A percentile compares a stretch with the other conserved stretches of the same genome.
phyloP scores from a whole-genome alignment of 345 rosid species.

The Salix viminalis region DNA sequence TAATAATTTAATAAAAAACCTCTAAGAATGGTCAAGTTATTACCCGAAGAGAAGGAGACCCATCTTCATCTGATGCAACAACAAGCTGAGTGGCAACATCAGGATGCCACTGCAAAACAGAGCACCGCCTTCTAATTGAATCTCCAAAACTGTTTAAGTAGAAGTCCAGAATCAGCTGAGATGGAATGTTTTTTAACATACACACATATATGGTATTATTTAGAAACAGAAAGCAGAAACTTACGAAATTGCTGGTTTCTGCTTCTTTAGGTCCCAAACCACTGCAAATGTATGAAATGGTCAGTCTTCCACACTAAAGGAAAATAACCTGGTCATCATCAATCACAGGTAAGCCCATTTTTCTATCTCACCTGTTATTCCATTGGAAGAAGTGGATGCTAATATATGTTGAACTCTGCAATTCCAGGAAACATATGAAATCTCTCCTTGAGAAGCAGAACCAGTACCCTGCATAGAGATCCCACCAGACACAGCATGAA shows the following conservation, averaged over 20 bases:
- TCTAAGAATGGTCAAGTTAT: conserved; percentile 2
- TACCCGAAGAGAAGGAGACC: conserved; percentile 80
- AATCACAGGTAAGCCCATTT: not conserved
- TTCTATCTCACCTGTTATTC: conserved; percentile 79
- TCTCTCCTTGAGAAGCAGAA: conserved; percentile 92
- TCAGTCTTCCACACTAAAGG: conserved; percentile 9
- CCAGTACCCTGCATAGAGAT: conserved; percentile 75
- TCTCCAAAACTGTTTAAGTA: conserved; percentile 72
- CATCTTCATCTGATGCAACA: conserved; percentile 96
- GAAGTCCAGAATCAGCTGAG: conserved; percentile 17
- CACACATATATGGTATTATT: not conserved
- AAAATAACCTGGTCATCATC: not conserved
- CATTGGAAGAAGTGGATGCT: conserved; percentile 89
- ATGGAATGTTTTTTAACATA: too few relatives aligned
- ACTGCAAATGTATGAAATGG: conserved; percentile 38
- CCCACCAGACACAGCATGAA: conserved; percentile 1
- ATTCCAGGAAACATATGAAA: conserved; percentile 94
- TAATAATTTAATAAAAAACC: not conserved
- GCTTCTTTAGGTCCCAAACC: conserved; percentile 97
- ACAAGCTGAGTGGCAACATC: conserved; percentile 94
- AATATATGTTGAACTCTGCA: conserved; percentile 87
- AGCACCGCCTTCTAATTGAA: conserved; percentile 83
- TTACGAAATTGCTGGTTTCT: conserved; percentile 90
- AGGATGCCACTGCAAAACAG: conserved; percentile 99
- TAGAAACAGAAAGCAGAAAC: conserved; percentile 19